phyloP scores from a whole-genome alignment of 768 basidiomycete genomes.

The Boletus sp. region DNA sequence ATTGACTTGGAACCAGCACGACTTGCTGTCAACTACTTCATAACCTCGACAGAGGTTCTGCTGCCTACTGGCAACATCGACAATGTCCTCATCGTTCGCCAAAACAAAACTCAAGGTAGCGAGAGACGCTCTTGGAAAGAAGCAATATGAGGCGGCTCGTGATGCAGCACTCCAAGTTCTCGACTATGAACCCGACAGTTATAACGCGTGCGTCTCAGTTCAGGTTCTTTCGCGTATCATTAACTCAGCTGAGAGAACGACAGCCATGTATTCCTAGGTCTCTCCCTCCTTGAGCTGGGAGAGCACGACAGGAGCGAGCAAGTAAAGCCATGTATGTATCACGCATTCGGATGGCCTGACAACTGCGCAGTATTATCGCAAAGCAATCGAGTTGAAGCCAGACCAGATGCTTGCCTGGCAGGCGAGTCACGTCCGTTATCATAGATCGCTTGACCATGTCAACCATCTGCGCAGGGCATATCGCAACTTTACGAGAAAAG shows the following conservation, averaged over 20 bases:
- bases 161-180: constrained; percentile 64
- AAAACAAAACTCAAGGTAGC: constrained; percentile 79
- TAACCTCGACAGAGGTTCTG: neutral
- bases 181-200: constrained; percentile 77
- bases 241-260: neutral
- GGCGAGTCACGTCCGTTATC: constrained; percentile 39
- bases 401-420: constrained; percentile 81
- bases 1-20: neutral
- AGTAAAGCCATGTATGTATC: constrained; percentile 47
- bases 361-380: constrained; percentile 62
- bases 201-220: constrained; percentile 70
- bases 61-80: neutral
- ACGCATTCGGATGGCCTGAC: constrained; percentile 15
- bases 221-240: neutral
- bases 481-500: constrained; percentile 67
- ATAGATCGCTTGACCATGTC: constrained; percentile 10
- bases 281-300: constrained; percentile 74
- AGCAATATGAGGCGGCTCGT: constrained; percentile 67
- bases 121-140: constrained; percentile 69
- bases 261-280: constrained; percentile 83
- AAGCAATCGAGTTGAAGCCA: constrained; percentile 68
- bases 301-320: constrained; percentile 75
- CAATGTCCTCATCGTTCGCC: constrained; percentile 40
- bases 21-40: neutral
- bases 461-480: constrained; percentile 51